Evolutionary conservation across 116 monocot genomes (phyloP), one percentile per base, ranked within the genome.

Genomic region (Cymodocea nodosa): DNA sequence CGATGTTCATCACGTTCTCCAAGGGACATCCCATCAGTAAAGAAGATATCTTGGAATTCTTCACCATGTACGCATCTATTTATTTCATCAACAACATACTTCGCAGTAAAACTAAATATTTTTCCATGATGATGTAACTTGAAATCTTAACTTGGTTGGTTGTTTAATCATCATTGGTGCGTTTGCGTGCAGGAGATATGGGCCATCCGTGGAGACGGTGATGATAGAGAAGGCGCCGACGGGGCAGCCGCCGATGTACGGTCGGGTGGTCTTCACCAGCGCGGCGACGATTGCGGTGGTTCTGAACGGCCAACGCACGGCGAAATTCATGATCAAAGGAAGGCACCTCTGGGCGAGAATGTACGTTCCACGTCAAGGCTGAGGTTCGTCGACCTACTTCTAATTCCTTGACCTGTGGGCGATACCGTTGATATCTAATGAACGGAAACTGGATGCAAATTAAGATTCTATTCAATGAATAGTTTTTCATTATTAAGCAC

Each of bases 1-100:
- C 92, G 13, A 78, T 87, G 80, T 85, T 92, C 73, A 75, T 88
- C 63, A 81, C 92, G 52, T 92, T 87, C 81, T 85, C 87, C 3
- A 76, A 73, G 61, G 87, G 88, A 14, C 74, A 72, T 37, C 92
- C 88, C 0, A 68, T 92, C 12, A 71, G 70, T 20, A 66, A 65
- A 50, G 76, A 83, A 14, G 85, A 87, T 15, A 88, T 87, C 9
- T 44, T 57, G 4, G 76, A 87, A 14, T 86, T 84, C 68, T 91
- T 91, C 54, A 77, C 68, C 15, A 22, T 35, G 84, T 91, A 82
- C 74, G 84, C 57, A 30, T 30, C 3, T 30, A 30, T 30, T 30
- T 30, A 30, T 30, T 30, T 30, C 3, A 30, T 30, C n/a, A n/a
- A n/a, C n/a, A n/a, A n/a, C n/a, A n/a, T n/a, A n/a, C n/a, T n/a